Percentiles rank a stretch among this genome's conserved stretches.
These are phyloP conservation scores for Peribolospora kevripleyi DNA, from an alignment of 768 basidiomycete genomes.

Conservation along the genomic window DNA sequence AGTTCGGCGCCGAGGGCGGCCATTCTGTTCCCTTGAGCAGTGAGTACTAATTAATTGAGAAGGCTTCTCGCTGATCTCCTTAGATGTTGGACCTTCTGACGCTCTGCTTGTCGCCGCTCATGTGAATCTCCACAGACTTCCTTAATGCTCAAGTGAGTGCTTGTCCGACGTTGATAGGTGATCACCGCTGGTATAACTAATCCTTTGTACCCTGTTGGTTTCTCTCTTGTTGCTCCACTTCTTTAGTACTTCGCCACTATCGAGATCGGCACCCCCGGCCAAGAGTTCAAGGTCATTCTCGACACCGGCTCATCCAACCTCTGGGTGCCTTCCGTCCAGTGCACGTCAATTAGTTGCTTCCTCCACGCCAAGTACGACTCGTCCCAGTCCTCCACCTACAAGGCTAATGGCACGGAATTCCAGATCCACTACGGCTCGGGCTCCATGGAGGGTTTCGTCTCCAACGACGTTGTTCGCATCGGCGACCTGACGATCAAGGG, in stretches of 20 bases:
- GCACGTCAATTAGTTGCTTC: constrained; percentile 26
- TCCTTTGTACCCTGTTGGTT: background rate
- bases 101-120: background rate
- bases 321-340: constrained; percentile 50
- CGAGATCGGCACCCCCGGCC: constrained; percentile 9
- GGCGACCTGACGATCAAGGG: constrained; percentile 51
- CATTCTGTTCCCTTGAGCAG: constrained; percentile 75
- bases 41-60: constrained; percentile 23
- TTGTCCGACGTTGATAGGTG: background rate
- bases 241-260: constrained; percentile 70
- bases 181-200: background rate
- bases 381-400: constrained; percentile 51
- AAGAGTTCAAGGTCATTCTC: constrained; percentile 73
- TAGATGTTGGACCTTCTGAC: background rate
- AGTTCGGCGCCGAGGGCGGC: constrained; percentile 36
- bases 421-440: constrained; percentile 86
- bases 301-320: constrained; percentile 61
- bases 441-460: constrained; percentile 88
- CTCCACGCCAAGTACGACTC: constrained; percentile 49
- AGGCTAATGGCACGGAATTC: constrained; percentile 67
- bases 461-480: constrained; percentile 51
- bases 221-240: background rate
- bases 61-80: background rate
- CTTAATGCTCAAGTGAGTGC: constrained; percentile 47
- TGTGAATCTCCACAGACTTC: constrained; percentile 37